Evolutionary conservation across 2,329 filamentous ascomycete genomes (phyloP), one percentile per base, ranked within the genome.

Genomic region (Phyllosticta paracitricarpa): DNA sequence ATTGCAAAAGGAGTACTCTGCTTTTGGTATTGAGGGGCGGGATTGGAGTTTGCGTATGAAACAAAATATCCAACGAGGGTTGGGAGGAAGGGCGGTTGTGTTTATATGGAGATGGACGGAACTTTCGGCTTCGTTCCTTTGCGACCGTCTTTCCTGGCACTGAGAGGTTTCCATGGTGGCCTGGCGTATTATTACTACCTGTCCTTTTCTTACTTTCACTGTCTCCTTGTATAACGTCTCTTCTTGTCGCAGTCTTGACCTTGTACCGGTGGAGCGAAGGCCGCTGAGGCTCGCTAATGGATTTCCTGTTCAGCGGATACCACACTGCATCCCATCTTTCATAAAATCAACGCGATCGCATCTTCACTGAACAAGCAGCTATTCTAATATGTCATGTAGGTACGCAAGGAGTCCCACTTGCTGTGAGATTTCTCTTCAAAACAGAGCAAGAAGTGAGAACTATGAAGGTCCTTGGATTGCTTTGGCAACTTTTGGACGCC

Each of bases 341-440:
- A 7, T 30, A 4, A 8, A 28, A 1, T 8, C 26, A 4, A 28
- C 4, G 7, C 26, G 7, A 28, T 28, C 26, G 26, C 26, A 28
- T 28, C 7, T 8, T 5, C 4, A 4, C 35, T 2, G n/a, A n/a
- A 48, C 7, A 48, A 35, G 30, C 7, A 40, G 5, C 7, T 6
- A 40, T 9, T 24, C 14, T 7, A 25, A 14, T 8, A 22, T 25
- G 12, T 52, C 8, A 75, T 80, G 78, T 80, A 74, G 77, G 78
- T 77, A 73, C 74, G 70, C 76, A 76, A 77, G 79, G 79, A 81
- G 79, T 79, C 79, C 78, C 76, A 76, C 76, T 76, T 72, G 73
- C 72, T 72, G 71, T 76, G 70, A 76, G 68, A 69, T 56, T 68
- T 63, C 68, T 73, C 72, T 70, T 30, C 64, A 71, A 70, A 77